These are phyloP conservation scores for Trichomonas vaginalis DNA, from an alignment of 208 protist genomes.

Conservation along the genomic window DNA sequence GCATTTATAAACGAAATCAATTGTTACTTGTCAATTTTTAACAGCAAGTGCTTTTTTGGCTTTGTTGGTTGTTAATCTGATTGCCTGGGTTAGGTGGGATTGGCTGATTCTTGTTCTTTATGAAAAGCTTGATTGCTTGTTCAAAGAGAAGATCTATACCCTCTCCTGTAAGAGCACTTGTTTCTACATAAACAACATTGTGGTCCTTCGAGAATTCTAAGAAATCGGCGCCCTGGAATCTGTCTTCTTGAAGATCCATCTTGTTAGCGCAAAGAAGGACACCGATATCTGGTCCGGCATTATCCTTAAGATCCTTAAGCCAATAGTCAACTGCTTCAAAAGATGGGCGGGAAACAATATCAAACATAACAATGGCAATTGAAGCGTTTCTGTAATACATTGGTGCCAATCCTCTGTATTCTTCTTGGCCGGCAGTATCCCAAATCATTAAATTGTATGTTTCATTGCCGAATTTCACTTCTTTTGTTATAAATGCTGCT, in stretches of 20 bases:
- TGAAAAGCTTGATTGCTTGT: not conserved
- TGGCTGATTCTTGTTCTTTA: not conserved
- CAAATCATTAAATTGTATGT: constrained; percentile 21
- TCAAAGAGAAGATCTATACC: not conserved
- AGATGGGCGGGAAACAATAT: constrained; percentile 24
- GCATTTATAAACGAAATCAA: too few relatives aligned
- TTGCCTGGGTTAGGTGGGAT: too few relatives aligned
- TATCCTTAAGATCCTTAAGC: not conserved
- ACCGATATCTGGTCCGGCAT: not conserved
- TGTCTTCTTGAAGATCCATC: not conserved
- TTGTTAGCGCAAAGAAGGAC: not conserved
- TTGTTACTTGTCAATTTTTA: too few relatives aligned
- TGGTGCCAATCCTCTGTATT: constrained; percentile 35
- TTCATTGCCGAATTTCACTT: not conserved
- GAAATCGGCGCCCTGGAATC: not conserved
- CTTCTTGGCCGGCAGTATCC: constrained; percentile 32
- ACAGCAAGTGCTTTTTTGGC: too few relatives aligned
- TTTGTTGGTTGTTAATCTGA: too few relatives aligned
- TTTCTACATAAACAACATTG: not conserved
- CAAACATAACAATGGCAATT: constrained; percentile 39
- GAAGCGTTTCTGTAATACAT: constrained; percentile 43
- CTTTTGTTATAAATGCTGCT: not conserved
- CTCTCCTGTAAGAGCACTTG: not conserved
- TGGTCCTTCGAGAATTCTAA: not conserved
- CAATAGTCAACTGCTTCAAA: not conserved